Evolutionary conservation across 2,329 filamentous ascomycete species (phyloP), one percentile per base, ranked within the genome.

Genomic region (Clarireedia homoeocarpa): DNA sequence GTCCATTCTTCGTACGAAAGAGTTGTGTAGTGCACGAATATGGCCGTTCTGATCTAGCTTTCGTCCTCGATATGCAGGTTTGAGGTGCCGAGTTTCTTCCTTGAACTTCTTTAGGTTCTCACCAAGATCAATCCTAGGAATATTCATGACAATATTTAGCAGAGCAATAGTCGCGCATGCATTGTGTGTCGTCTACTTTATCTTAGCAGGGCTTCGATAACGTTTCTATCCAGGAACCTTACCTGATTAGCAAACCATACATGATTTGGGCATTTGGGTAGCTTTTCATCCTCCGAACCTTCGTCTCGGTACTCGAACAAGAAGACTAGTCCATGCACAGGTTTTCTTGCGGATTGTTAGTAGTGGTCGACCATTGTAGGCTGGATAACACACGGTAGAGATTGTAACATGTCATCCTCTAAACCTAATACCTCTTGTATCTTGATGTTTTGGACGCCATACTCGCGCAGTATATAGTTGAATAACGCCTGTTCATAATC

Each of bases 241-340:
- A 89, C 86, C 74, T 95, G 92, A 66, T 96, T 96, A 27, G 91
- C 91, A 70, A 96, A 97, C 92, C 94, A 99, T 17, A 97, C 75
- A 30, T 82, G 74, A 3, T 81, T 74, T 0, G 84, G 84, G 60
- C 81, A 85, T 59, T 69, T 77, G 46, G 73, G 75, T 59, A 79
- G 75, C 55, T 77, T 73, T 55, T 82, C 77, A 26, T 62, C 61
- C 10, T 64, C 60, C 34, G 81, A 71, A 51, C 74, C 69, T 39
- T 75, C 73, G 5, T 76, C 71, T 30, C 80, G 77, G 63, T 83
- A 96, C 57, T 86, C 82, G 65, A 90, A 96, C 1, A 96, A 79
- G 61, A 97, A 94, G 50, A 99, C 87, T n/a, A 97, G 74, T 2
- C 92, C 92, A 64, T 89, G 84, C 2, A 94, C 79, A 1, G 88